These are phyloP conservation scores for Gossypium schwendimanii DNA, from an alignment of 441 rosid genomes.

Conservation along the genomic window DNA sequence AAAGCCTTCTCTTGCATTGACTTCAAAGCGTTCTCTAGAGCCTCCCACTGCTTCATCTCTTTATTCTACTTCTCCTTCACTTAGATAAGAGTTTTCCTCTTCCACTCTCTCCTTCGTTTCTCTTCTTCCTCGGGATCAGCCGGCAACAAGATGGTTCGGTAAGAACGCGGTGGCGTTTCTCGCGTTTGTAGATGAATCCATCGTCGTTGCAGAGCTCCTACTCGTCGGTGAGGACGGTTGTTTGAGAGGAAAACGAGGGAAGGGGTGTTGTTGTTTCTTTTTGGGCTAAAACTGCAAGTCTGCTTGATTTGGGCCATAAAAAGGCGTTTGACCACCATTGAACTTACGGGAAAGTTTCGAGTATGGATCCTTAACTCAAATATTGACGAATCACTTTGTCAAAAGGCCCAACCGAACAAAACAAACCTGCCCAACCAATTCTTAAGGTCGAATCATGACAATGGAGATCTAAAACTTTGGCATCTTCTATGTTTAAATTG, in stretches of 20 bases:
- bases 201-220: conserved; percentile 74
- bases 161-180: conserved; percentile 34
- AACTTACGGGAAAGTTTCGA: too few relatives aligned
- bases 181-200: conserved; percentile 74
- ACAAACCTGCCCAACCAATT: too few relatives aligned
- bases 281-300: too few relatives aligned
- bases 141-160: conserved; percentile 18
- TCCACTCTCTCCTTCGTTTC: conserved; percentile 36
- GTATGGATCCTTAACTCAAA: too few relatives aligned
- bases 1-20: conserved; percentile 40
- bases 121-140: conserved; percentile 45
- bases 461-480: too few relatives aligned
- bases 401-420: too few relatives aligned
- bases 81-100: conserved; percentile 41
- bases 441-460: too few relatives aligned
- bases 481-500: too few relatives aligned
- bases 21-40: conserved; percentile 45
- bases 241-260: conserved; percentile 7
- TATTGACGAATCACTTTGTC: too few relatives aligned
- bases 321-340: not conserved
- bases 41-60: conserved; percentile 60
- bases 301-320: not conserved
- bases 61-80: conserved; percentile 41
- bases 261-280: not conserved
- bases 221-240: conserved; percentile 26